A percentile compares a stretch with the other conserved stretches of the same genome.
Conservation (phyloP, 306 rosid genomes). For the Dalbergia oliveri region DNA sequence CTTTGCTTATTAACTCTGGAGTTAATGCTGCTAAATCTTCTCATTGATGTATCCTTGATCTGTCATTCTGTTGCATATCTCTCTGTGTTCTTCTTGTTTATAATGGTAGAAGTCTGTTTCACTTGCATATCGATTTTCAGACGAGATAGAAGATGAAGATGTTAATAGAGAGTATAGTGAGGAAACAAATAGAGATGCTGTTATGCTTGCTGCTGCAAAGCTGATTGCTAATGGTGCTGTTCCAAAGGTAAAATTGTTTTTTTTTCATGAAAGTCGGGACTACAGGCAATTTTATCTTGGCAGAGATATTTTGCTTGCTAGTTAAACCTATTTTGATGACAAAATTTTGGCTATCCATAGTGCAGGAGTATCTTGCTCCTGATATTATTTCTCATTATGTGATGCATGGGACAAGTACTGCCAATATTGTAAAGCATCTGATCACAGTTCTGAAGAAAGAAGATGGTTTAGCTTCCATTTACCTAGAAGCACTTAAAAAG, state of each 20-base stretch:
- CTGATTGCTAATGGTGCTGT: conserved; percentile 68
- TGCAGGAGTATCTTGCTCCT: conserved; percentile 91
- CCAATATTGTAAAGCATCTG: conserved; percentile 79
- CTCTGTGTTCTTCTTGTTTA: conserved; percentile 27
- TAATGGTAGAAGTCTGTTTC: conserved; percentile 28
- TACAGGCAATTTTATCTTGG: conserved; percentile 5
- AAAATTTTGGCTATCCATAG: conserved; percentile 38
- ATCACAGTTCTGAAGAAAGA: conserved; percentile 78
- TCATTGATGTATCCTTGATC: conserved; percentile 28
- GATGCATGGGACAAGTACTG: conserved; percentile 80
- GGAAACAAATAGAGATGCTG: conserved; percentile 79
- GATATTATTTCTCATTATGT: conserved; percentile 85
- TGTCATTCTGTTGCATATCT: background rate
- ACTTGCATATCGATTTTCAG: conserved; percentile 53
- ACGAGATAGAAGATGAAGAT: conserved; percentile 87
- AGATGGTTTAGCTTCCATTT: conserved; percentile 62
- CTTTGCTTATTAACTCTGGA: conserved; percentile 27
- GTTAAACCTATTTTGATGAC: conserved; percentile 31
- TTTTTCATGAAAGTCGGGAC: background rate
- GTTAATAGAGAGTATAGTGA: conserved; percentile 76
- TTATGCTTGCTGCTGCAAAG: conserved; percentile 84
- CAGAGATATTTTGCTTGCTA: conserved; percentile 16
- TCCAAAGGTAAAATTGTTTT: conserved; percentile 66
- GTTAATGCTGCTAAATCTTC: conserved; percentile 27
- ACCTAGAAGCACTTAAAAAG: conserved; percentile 89